Evolutionary conservation across 805 yeast genomes (phyloP), one percentile per base, ranked within the genome.

Genomic region (Wickerhamiella domercqiae): DNA sequence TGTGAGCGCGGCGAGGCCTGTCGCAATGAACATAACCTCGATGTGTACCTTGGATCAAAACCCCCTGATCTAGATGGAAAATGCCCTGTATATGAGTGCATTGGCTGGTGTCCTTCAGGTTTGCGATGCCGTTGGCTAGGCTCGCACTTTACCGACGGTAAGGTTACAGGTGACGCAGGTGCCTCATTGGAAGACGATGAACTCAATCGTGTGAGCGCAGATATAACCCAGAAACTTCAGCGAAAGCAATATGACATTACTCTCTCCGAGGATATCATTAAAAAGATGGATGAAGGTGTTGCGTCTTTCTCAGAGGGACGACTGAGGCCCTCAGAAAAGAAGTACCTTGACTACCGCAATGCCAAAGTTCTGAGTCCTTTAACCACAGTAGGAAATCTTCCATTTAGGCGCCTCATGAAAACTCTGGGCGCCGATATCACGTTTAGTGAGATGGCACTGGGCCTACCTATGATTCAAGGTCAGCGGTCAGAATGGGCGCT

Each of bases 331-430:
- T 62, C 68, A n/a, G 97, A 90, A 56, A 90, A 90, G 71, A 80
- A 78, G 56, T 67, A 60, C 39, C 53, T 90, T 34, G 63, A 84
- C 52, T 67, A 80, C 37, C 61, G 63, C 25, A 64, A 72, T 33
- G 87, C 87, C 46, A 84, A 84, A 58, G 83, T 90, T 42, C 76
- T 90, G 5, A 82, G 96, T 2, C 99, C 99, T 1, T 67, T 90
- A 44, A 93, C 99, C 24, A 90, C 99, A 0, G 98, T 90, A 4
- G 99, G 99, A 17, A 90, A 90, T 58, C 66, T 90, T 50, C 98
- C 99, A 13, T 90, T 73, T 61, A 77, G 99, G 57, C 70, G 97
- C 49, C 66, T 90, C 42, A 86, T 90, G 95, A 78, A 76, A 51
- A 68, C 77, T 1, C 58, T 83, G 24, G 96, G 96, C 14, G 94